A percentile compares a stretch with the other conserved stretches of the same genome.
phyloP scores from a whole-genome alignment of 1,139 yeast genomes.

The Pichia sp. region DNA sequence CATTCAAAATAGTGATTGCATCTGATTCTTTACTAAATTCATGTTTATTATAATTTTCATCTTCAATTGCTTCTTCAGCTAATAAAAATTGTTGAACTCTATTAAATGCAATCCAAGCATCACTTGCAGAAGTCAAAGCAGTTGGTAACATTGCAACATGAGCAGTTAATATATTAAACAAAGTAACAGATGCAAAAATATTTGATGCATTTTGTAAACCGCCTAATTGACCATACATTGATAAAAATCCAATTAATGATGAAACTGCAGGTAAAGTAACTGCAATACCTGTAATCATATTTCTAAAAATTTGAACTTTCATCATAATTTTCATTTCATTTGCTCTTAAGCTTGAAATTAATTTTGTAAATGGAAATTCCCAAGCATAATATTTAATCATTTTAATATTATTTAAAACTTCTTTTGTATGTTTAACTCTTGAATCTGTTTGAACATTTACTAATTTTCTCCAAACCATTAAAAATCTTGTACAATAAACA shows the following conservation, averaged over 20 bases:
- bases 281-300: constrained; percentile 40
- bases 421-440: constrained; percentile 40
- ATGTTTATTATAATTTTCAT: constrained; percentile 19
- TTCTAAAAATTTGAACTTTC: constrained; percentile 41
- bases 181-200: constrained; percentile 46
- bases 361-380: constrained; percentile 43
- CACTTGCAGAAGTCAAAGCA: constrained; percentile 48
- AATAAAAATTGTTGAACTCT: constrained; percentile 41
- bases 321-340: constrained; percentile 40
- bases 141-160: constrained; percentile 49
- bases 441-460: constrained; percentile 39
- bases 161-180: constrained; percentile 46
- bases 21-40: constrained; percentile 12
- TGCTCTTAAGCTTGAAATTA: constrained; percentile 34
- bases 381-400: constrained; percentile 47
- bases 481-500: constrained; percentile 28
- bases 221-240: constrained; percentile 35
- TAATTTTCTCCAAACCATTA: constrained; percentile 34
- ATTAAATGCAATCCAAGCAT: constrained; percentile 46
- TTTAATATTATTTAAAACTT: constrained; percentile 41
- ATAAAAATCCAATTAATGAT: constrained; percentile 45
- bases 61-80: constrained; percentile 33
- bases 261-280: constrained; percentile 40
- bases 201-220: constrained; percentile 32
- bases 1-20: constrained; percentile 48